Evolutionary conservation across 352 stramenopile species (phyloP).

Genomic region (Globisporangium paddicum): DNA sequence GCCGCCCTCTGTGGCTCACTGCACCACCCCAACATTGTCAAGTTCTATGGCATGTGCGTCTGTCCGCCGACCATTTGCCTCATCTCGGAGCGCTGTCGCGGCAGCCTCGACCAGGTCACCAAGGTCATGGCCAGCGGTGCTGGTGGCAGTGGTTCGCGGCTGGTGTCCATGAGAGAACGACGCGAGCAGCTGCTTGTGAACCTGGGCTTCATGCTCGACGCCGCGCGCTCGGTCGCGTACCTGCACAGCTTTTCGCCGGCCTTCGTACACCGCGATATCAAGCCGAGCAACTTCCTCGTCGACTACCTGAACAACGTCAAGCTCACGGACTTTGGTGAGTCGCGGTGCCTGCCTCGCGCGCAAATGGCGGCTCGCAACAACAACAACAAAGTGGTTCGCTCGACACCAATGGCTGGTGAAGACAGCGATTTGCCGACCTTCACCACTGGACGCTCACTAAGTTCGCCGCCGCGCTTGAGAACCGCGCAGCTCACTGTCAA

Average conservation of each 20-base stretch:
- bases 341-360: constrained; percentile 26
- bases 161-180: not conserved
- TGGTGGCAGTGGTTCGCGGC: not conserved
- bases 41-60: constrained; percentile 83
- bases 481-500: constrained; percentile 15
- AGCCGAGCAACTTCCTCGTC: not conserved
- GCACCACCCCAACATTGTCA: constrained; percentile 74
- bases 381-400: not conserved
- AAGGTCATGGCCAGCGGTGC: not conserved
- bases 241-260: not conserved
- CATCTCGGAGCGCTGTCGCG: constrained; percentile 47
- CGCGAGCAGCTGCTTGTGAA: not conserved
- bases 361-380: not conserved
- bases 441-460: not conserved
- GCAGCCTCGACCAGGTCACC: not conserved
- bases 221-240: not conserved
- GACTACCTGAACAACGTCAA: constrained; percentile 36
- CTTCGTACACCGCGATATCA: not conserved
- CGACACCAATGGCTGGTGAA: not conserved
- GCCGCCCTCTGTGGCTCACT: constrained; percentile 65
- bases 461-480: not conserved
- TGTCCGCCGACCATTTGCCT: constrained; percentile 69
- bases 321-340: constrained; percentile 68
- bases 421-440: not conserved
- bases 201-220: not conserved